Evolutionary conservation across 139 green algal genomes (phyloP).

Genomic region (Monoraphidium neglectum): DNA sequence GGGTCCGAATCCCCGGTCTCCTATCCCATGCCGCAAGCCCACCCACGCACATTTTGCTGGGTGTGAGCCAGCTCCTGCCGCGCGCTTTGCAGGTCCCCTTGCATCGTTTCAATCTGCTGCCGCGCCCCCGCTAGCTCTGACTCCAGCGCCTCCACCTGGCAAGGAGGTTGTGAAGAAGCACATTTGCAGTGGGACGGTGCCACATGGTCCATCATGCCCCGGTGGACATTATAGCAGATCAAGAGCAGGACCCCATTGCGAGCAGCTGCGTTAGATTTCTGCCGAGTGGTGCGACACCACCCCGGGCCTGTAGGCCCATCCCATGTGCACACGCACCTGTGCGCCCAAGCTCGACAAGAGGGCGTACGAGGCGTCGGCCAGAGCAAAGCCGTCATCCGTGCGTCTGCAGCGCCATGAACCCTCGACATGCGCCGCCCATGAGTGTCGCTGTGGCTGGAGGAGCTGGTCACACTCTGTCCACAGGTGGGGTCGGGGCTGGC

Average conservation of each 20-base stretch:
- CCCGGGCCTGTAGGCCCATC: not conserved
- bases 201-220: not conserved
- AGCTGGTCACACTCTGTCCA: not conserved
- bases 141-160: too few species aligned
- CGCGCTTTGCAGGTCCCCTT: constrained; percentile 2
- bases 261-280: not conserved
- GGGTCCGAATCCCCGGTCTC: too few species aligned
- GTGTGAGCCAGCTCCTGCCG: constrained; percentile 10
- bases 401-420: too few species aligned
- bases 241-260: too few species aligned
- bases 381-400: too few species aligned
- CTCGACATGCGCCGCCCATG: too few species aligned
- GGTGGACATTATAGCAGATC: too few species aligned
- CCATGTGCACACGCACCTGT: not conserved
- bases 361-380: too few species aligned
- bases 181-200: not conserved
- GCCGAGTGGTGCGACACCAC: not conserved
- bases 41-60: too few species aligned
- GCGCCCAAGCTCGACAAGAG: too few species aligned
- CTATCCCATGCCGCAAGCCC: too few species aligned
- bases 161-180: too few species aligned
- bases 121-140: not conserved
- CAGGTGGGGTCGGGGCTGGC: not conserved
- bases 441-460: not conserved
- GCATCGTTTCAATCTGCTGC: not conserved